phyloP scores from a whole-genome alignment of 2,329 filamentous ascomycete genomes.

The Sphaerulina musiva region DNA sequence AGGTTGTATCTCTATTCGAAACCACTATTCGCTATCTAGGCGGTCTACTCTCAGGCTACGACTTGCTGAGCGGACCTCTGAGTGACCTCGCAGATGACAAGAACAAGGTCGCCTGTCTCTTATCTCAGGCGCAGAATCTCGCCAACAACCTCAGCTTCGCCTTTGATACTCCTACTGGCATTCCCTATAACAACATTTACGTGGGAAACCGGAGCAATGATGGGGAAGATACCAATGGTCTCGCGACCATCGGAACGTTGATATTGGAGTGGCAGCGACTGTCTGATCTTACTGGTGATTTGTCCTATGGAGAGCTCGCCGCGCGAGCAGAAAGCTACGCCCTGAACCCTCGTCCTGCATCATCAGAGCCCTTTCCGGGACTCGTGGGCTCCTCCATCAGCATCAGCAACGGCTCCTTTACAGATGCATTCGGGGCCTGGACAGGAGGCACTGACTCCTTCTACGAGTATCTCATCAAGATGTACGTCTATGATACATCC shows the following conservation, averaged over 20 bases:
- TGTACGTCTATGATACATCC: constrained; percentile 69
- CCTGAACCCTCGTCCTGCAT: constrained; percentile 56
- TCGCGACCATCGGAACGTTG: constrained; percentile 71
- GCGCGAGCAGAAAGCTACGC: constrained; percentile 61
- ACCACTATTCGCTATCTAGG: constrained; percentile 85
- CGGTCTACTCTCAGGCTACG: constrained; percentile 69
- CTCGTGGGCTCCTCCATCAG: constrained; percentile 64
- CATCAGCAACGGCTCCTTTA: constrained; percentile 59
- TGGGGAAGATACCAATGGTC: constrained; percentile 54
- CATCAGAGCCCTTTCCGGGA: constrained; percentile 67
- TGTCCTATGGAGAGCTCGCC: constrained; percentile 58
- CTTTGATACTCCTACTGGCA: constrained; percentile 68
- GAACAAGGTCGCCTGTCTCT: constrained; percentile 51
- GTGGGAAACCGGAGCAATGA: constrained; percentile 47
- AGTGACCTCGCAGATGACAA: constrained; percentile 18
- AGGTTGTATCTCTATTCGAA: constrained; percentile 71
- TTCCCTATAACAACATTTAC: constrained; percentile 64
- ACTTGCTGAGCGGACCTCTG: constrained; percentile 64
- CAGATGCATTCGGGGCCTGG: constrained; percentile 63
- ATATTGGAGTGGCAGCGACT: constrained; percentile 79
- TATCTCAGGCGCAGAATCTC: constrained; percentile 61
- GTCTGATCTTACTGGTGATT: constrained; percentile 65
- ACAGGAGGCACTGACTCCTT: constrained; percentile 70
- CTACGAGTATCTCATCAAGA: constrained; percentile 89
- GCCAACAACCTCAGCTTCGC: constrained; percentile 68